Evolutionary conservation across 2,329 filamentous ascomycete species (phyloP), one percentile per base, ranked within the genome.

Genomic region (Aspergillus sp.): DNA sequence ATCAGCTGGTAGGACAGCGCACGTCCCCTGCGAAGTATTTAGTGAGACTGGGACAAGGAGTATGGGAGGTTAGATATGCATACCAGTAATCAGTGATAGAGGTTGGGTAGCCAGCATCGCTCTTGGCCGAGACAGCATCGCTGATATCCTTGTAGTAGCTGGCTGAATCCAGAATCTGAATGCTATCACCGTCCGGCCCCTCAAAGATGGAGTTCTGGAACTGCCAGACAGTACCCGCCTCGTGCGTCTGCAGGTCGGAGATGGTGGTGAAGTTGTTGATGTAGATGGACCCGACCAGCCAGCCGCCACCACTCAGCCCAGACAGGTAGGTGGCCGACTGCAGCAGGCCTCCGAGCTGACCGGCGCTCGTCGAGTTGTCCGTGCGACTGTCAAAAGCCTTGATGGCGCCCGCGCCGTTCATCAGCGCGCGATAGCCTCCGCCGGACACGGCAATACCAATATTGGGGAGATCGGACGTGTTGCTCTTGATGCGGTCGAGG

Each of bases 21-120:
- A 50, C 91, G 86, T 23, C 88, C 89, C 76, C 67, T 69, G 45
- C 25, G 20, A n/a, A 14, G 14, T 21, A 20, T 5, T 58, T 32
- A 56, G 48, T n/a, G 25, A 19, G 9, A 29, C 25, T 40, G 5
- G 9, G 23, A 20, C 1, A 16, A 23, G 42, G 13, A 17, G 21
- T 19, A 4, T 19, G 21, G 41, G 2, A n/a, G 13, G 11, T 20
- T n/a, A 16, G 36, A 2, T 42, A 32, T 4, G 57, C 61, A 40
- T 67, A 76, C 88, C 91, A 96, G 70, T 91, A 91, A 74, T 97
- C 92, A 0, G 92, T 96, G 52, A 96, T 79, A 7, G 89, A 88
- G 3, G 82, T 83, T 43, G 86, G 76, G 65, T 80, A 92, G 0
- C 84, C 83, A 14, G 86, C 87, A 53, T 86, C 70, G 1, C 66